phyloP scores from a whole-genome alignment of 768 basidiomycete genomes.

The Amanita thiersii region DNA sequence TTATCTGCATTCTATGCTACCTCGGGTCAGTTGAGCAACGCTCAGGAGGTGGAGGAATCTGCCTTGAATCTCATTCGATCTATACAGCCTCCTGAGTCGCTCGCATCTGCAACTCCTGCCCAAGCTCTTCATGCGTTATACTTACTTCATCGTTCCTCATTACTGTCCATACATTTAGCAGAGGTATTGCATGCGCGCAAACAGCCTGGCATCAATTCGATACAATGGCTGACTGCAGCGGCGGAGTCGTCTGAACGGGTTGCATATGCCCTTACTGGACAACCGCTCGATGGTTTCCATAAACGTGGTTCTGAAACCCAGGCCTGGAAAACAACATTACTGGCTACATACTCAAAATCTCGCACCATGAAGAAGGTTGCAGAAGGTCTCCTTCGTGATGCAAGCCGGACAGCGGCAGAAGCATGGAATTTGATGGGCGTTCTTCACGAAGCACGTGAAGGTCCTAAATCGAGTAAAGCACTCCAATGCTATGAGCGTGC shows the following conservation, averaged over 20 bases:
- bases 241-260: conserved; percentile 65
- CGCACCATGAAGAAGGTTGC: conserved; percentile 48
- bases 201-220: conserved; percentile 31
- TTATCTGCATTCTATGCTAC: conserved; percentile 64
- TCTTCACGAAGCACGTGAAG: conserved; percentile 40
- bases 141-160: conserved; percentile 65
- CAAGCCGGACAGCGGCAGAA: conserved; percentile 63
- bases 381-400: conserved; percentile 51
- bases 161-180: conserved; percentile 65
- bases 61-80: conserved; percentile 48
- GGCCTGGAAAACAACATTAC: conserved; percentile 24
- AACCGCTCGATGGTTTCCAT: conserved; percentile 28
- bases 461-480: conserved; percentile 29
- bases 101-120: conserved; percentile 39
- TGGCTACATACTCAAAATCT: conserved; percentile 37
- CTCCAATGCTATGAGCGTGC: conserved; percentile 64
- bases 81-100: conserved; percentile 37
- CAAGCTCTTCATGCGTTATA: conserved; percentile 58
- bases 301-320: conserved; percentile 11
- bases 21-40: conserved; percentile 44
- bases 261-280: conserved; percentile 41
- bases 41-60: conserved; percentile 47
- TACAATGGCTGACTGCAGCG: conserved; percentile 51
- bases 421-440: conserved; percentile 71
- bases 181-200: conserved; percentile 56